phyloP scores from a whole-genome alignment of 1,139 yeast species.

The Yamadazyma jaroonii region DNA sequence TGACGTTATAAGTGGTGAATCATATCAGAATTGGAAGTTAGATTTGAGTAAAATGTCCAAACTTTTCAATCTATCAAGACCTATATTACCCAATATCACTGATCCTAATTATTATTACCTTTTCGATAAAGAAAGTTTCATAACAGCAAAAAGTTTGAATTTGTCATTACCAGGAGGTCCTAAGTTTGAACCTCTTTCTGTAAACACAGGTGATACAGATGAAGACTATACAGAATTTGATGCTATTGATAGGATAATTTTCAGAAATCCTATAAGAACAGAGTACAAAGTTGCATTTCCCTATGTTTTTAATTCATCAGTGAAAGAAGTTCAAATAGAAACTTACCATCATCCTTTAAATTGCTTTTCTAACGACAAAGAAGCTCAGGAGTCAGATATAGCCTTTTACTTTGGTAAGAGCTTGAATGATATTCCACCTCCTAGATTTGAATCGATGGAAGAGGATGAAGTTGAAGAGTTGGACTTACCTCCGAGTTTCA shows the following conservation, averaged over 20 bases:
- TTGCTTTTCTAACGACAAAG: conserved; percentile 39
- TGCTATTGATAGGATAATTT: conserved; percentile 80
- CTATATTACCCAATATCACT: conserved; percentile 56
- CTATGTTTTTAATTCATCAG: conserved; percentile 75
- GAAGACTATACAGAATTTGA: conserved; percentile 91
- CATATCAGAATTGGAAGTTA: conserved; percentile 73
- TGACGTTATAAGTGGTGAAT: conserved; percentile 63
- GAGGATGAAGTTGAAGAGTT: conserved; percentile 6
- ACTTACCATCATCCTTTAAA: conserved; percentile 63
- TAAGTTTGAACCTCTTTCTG: conserved; percentile 84
- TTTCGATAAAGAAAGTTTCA: conserved; percentile 74
- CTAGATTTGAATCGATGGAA: neutral
- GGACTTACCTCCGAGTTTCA: conserved; percentile 9
- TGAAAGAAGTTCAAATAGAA: conserved; percentile 58
- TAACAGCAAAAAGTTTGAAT: conserved; percentile 88
- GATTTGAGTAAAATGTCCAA: conserved; percentile 61
- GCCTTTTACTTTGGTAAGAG: conserved; percentile 14
- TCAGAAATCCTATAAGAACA: conserved; percentile 70
- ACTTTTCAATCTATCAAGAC: conserved; percentile 64
- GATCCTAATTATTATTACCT: conserved; percentile 63
- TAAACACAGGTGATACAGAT: conserved; percentile 54
- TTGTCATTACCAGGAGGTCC: conserved; percentile 95
- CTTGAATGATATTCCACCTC: conserved; percentile 11
- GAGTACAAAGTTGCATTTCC: conserved; percentile 90
- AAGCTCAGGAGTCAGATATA: conserved; percentile 38